These are phyloP conservation scores for Polytrichum commune DNA, from an alignment of 225 moss, liverwort and hornwort genomes.

Conservation along the genomic window DNA sequence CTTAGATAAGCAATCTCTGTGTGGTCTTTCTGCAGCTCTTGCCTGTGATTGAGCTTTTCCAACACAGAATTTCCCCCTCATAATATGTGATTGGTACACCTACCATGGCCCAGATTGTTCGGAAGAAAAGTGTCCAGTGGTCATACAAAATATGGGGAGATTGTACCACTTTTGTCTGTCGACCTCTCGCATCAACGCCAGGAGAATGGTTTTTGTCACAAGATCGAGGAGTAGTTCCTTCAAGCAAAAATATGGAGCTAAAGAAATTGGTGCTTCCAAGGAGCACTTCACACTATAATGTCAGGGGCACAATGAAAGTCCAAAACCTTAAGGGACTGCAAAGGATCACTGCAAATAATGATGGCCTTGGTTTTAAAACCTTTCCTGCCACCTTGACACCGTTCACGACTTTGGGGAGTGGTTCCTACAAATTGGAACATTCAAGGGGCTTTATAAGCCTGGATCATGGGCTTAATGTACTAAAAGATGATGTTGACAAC, in stretches of 20 bases:
- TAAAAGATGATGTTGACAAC: constrained; percentile 56
- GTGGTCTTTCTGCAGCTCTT: too few relatives aligned
- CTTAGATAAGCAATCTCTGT: too few relatives aligned
- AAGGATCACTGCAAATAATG: constrained; percentile 9
- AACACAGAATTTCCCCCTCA: too few relatives aligned
- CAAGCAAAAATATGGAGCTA: constrained; percentile 1
- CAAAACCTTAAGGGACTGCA: constrained; percentile 7
- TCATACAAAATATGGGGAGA: constrained; percentile 25
- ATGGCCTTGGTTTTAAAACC: constrained; percentile 11
- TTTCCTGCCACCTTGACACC: constrained; percentile 16
- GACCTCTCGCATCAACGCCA: constrained; percentile 6
- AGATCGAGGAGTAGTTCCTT: constrained; percentile 1
- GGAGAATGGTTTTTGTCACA: constrained; percentile 8
- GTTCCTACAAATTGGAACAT: constrained; percentile 22
- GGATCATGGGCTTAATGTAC: constrained; percentile 69
- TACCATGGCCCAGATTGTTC: constrained; percentile 39
- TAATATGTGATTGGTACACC: constrained; percentile 30
- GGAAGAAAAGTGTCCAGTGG: constrained; percentile 23
- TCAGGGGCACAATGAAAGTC: background rate
- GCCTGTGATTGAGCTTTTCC: too few relatives aligned
- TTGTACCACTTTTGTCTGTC: constrained; percentile 17
- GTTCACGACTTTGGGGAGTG: constrained; percentile 5
- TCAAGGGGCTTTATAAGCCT: constrained; percentile 65
- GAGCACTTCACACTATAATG: background rate
- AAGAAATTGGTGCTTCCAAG: background rate